phyloP scores from a whole-genome alignment of 2,329 filamentous ascomycete species.

The Beauveria sp. region DNA sequence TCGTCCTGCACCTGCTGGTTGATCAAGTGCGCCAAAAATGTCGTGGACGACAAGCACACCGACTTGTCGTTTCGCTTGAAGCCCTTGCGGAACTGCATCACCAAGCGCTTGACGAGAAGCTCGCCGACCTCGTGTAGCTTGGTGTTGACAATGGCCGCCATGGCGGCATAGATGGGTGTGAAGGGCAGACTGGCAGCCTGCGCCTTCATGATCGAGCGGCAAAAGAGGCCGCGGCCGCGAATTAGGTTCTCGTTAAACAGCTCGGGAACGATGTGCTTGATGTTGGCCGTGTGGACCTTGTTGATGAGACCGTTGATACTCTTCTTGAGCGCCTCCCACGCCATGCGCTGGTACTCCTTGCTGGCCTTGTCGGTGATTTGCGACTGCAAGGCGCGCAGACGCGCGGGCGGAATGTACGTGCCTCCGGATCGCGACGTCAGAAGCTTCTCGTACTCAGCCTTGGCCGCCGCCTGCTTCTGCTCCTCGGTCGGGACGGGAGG shows the following conservation, averaged over 20 bases:
- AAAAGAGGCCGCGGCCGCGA: conserved; percentile 85
- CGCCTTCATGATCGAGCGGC: conserved; percentile 95
- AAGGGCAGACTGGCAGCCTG: conserved; percentile 94
- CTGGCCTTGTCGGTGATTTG: conserved; percentile 94
- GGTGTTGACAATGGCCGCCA: conserved; percentile 94
- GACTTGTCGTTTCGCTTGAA: conserved; percentile 97
- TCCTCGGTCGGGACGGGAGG: conserved; percentile 55
- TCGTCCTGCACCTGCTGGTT: conserved; percentile 96
- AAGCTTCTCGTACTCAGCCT: conserved; percentile 89
- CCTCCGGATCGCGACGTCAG: conserved; percentile 89
- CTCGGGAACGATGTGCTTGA: conserved; percentile 95
- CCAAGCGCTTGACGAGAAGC: conserved; percentile 72
- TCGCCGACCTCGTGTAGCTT: conserved; percentile 94
- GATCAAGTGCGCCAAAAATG: conserved; percentile 88
- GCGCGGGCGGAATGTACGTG: conserved; percentile 90
- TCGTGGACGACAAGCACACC: conserved; percentile 86
- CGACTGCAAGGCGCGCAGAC: conserved; percentile 83
- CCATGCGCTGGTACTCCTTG: conserved; percentile 98
- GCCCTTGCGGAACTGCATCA: conserved; percentile 90
- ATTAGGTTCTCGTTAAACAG: conserved; percentile 92
- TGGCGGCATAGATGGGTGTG: conserved; percentile 90
- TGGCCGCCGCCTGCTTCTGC: conserved; percentile 79
- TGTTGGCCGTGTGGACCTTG: conserved; percentile 97
- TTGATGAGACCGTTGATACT: conserved; percentile 98
- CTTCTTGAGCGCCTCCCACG: conserved; percentile 98